Conservation (phyloP, 306 rosid species). For the Hippophae gyantsensis region DNA sequence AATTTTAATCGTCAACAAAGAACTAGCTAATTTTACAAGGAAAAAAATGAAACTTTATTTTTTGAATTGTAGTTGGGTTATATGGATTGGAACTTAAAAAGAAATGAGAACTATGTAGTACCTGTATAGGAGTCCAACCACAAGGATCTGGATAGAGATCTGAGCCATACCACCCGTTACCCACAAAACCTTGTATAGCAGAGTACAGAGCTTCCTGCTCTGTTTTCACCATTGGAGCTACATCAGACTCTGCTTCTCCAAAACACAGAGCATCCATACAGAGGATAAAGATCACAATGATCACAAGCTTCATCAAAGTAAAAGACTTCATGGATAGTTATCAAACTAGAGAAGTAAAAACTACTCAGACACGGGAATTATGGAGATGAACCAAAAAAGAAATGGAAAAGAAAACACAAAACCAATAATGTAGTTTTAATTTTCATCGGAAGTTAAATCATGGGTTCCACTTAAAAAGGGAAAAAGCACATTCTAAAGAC, state of each 20-base stretch:
- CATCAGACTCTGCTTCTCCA: conserved; percentile 38
- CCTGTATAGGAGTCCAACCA: conserved; percentile 98
- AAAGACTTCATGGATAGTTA: conserved; percentile 29
- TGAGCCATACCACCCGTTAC: conserved; percentile 90
- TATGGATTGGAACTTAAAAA: not conserved
- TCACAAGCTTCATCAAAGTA: conserved; percentile 4
- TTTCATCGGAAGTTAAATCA: conserved; percentile 17
- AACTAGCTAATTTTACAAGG: not conserved
- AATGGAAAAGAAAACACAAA: conserved; percentile 12
- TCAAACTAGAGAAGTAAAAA: conserved; percentile 3
- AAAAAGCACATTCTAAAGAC: conserved; percentile 12
- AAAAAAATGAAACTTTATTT: conserved; percentile 1
- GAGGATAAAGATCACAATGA: conserved; percentile 27
- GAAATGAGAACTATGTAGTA: conserved; percentile 11
- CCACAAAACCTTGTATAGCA: conserved; percentile 88
- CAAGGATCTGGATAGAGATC: conserved; percentile 98
- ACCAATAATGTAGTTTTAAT: conserved; percentile 6
- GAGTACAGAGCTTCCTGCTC: conserved; percentile 65
- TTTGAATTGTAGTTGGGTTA: not conserved
- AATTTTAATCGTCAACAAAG: not conserved
- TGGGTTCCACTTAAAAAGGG: conserved; percentile 18
- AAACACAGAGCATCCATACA: conserved; percentile 27
- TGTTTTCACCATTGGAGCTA: conserved; percentile 72
- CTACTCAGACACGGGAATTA: not conserved
- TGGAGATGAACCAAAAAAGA: conserved; percentile 1